A percentile compares a stretch with the other conserved stretches of the same genome.
phyloP scores from a whole-genome alignment of 176 grass and related monocot genomes.

The Rhynchospora tenuis region DNA sequence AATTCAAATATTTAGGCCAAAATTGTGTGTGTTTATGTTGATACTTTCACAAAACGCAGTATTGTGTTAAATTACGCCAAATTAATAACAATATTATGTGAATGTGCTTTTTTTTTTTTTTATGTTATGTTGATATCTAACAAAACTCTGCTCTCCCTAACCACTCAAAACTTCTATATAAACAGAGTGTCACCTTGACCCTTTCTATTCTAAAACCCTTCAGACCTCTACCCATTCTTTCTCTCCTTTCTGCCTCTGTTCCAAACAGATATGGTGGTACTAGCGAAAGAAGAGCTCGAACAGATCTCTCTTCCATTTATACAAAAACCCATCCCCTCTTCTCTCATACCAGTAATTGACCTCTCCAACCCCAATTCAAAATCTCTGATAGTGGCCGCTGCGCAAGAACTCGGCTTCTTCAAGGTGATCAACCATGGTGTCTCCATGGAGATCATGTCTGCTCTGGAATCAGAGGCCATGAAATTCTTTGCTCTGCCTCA shows the following conservation, averaged over 20 bases:
- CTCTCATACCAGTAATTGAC: conserved; percentile 43
- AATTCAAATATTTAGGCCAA: neutral
- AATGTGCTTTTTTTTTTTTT: too few species aligned
- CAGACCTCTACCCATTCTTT: neutral
- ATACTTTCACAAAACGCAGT: neutral
- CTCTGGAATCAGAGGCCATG: conserved; percentile 42
- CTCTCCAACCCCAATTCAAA: conserved; percentile 34
- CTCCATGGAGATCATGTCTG: conserved; percentile 39
- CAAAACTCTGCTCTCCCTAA: neutral
- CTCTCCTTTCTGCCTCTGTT: conserved; percentile 15
- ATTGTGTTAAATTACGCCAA: neutral
- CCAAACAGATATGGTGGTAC: conserved; percentile 45
- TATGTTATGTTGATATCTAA: neutral
- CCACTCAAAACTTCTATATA: neutral
- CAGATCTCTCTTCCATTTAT: conserved; percentile 47
- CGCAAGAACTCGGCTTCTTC: conserved; percentile 79
- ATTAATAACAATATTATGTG: neutral
- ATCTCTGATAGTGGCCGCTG: conserved; percentile 48
- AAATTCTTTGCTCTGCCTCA: conserved; percentile 56
- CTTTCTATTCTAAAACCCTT: conserved; percentile 21
- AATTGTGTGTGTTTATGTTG: too few species aligned
- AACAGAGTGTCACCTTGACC: conserved; percentile 8
- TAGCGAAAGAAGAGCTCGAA: conserved; percentile 49
- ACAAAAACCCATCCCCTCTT: conserved; percentile 16
- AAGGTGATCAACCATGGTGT: conserved; percentile 76